Evolutionary conservation across 352 stramenopile genomes (phyloP).

Genomic region (Phytopythium boreale): DNA sequence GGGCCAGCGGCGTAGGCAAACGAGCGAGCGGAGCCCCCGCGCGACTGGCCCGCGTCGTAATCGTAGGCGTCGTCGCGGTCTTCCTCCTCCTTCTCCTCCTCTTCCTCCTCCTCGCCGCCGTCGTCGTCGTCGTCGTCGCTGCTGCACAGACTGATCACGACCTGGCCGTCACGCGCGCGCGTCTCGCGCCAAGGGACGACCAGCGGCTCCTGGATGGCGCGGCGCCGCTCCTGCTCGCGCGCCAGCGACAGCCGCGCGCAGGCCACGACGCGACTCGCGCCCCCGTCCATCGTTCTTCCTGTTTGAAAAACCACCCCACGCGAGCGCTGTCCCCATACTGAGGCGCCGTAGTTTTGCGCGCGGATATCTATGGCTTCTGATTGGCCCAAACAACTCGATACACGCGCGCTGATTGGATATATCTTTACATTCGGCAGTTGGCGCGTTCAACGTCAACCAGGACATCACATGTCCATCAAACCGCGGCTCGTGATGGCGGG

Average conservation of each 20-base stretch:
- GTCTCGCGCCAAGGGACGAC: constrained; percentile 67
- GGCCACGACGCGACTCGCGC: constrained; percentile 30
- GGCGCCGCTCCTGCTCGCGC: constrained; percentile 66
- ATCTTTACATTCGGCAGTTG: constrained; percentile 10
- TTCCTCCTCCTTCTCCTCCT: neutral
- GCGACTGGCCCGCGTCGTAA: constrained; percentile 3
- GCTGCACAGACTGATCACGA: constrained; percentile 56
- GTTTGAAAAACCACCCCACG: neutral
- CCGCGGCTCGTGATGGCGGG: neutral
- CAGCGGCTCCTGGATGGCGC: constrained; percentile 76
- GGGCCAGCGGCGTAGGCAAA: neutral
- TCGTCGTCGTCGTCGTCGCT: constrained; percentile 18
- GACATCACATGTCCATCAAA: constrained; percentile 1
- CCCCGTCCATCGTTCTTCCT: constrained; percentile 19
- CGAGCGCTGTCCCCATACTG: neutral
- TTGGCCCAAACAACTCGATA: neutral
- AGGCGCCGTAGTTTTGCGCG: neutral
- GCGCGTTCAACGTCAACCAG: neutral
- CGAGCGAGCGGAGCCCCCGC: neutral
- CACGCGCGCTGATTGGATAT: constrained; percentile 4
- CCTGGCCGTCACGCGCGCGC: constrained; percentile 41
- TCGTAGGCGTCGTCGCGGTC: constrained; percentile 30
- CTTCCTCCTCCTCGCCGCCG: constrained; percentile 3
- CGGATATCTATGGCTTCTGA: neutral
- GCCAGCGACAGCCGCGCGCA: constrained; percentile 30